A percentile compares a stretch with the other conserved stretches of the same genome.
phyloP scores from a whole-genome alignment of 805 yeast genomes.

The Candida chilensis region DNA sequence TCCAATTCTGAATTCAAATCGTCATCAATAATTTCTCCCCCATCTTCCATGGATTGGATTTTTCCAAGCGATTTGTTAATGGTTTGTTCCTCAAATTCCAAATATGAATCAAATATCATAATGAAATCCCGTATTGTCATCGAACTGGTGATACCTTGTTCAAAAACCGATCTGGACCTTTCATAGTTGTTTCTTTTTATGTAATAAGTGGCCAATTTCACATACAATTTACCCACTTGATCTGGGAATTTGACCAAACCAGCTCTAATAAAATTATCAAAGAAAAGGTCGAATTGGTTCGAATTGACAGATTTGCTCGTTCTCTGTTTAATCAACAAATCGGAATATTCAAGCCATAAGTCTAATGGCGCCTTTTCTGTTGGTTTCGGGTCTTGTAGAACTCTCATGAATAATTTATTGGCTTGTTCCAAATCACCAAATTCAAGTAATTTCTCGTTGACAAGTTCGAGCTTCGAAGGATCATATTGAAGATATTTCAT shows the following conservation, averaged over 20 bases:
- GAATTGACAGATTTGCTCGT: constrained; percentile 4
- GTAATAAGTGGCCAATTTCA: constrained; percentile 39
- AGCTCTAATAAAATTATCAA: constrained; percentile 21
- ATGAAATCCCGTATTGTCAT: constrained; percentile 54
- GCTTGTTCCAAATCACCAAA: constrained; percentile 16
- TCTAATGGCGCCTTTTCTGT: constrained; percentile 35
- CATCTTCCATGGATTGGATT: constrained; percentile 7
- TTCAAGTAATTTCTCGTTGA: constrained; percentile 19
- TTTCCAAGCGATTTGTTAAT: constrained; percentile 9
- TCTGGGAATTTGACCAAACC: constrained; percentile 44
- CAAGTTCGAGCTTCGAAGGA: constrained; percentile 16
- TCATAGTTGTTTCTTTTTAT: constrained; percentile 23
- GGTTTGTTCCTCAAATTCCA: constrained; percentile 48
- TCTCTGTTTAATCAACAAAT: constrained; percentile 19
- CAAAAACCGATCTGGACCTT: constrained; percentile 32
- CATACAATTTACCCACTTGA: constrained; percentile 41
- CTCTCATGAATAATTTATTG: constrained; percentile 16
- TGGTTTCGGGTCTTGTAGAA: constrained; percentile 21
- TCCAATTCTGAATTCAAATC: constrained; percentile 24
- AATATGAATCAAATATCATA: constrained; percentile 49
- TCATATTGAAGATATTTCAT: constrained; percentile 17
- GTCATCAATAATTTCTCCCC: constrained; percentile 6
- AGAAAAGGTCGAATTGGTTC: constrained; percentile 4
- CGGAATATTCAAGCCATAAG: constrained; percentile 36
- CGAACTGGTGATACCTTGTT: constrained; percentile 36